Evolutionary conservation across 305 asterid genomes (phyloP).

Genomic region (Solanum hybrid): DNA sequence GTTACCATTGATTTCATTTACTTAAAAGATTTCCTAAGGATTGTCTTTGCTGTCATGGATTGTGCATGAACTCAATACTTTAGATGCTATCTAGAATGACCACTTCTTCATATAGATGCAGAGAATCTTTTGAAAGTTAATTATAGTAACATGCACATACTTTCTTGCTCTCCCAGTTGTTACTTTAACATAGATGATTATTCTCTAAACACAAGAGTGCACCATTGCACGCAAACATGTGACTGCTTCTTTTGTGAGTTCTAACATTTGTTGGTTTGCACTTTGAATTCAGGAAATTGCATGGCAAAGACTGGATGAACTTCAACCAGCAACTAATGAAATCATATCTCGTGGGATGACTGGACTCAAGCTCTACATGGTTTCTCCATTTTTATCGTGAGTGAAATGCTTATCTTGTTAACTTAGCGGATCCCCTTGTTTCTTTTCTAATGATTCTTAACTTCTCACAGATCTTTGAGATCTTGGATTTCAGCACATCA

Average conservation of each 20-base stretch:
- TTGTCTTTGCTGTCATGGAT: not conserved
- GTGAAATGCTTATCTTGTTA: constrained; percentile 11
- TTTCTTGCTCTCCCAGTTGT: not conserved
- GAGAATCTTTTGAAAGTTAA: not conserved
- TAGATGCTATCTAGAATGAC: not conserved
- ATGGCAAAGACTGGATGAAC: constrained; percentile 91
- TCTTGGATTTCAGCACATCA: constrained; percentile 77
- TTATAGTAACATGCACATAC: not conserved
- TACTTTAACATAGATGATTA: not conserved
- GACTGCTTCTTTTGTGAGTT: not conserved
- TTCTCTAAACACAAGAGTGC: not conserved
- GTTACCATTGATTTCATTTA: not conserved
- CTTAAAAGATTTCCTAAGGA: not conserved
- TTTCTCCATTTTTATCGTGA: constrained; percentile 87
- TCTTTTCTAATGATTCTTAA: not conserved
- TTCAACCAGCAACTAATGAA: constrained; percentile 65
- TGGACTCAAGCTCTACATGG: constrained; percentile 97
- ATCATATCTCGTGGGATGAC: constrained; percentile 87
- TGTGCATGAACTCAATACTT: not conserved
- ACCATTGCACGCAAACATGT: not conserved
- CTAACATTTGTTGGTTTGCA: not conserved
- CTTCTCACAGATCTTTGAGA: constrained; percentile 56
- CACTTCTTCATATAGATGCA: not conserved
- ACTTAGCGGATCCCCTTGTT: not conserved
- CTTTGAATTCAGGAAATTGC: constrained; percentile 71